phyloP scores from a whole-genome alignment of 106 monocot genomes.

The Allium cepa region DNA sequence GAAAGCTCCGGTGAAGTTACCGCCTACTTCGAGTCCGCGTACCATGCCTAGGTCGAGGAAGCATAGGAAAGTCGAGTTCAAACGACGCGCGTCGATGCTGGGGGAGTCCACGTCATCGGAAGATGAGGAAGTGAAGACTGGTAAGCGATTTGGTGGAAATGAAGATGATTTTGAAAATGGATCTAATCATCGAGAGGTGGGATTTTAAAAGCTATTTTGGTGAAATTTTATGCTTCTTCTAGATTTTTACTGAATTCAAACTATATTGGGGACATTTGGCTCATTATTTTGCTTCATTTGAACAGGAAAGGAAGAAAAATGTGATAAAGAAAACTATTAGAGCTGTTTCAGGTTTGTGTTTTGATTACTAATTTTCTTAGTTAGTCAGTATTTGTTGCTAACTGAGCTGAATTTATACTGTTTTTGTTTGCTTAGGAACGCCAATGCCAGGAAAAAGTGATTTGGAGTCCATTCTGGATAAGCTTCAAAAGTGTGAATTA shows the following conservation, averaged over 20 bases:
- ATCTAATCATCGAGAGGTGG: slow-evolving; percentile 30
- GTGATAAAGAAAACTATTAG: slow-evolving; percentile 7
- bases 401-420: not conserved
- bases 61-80: not conserved
- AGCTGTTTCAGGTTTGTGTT: slow-evolving; percentile 21
- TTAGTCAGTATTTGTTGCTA: not conserved
- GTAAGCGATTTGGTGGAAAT: slow-evolving; percentile 5
- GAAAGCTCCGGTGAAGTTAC: slow-evolving; percentile 23
- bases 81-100: not conserved
- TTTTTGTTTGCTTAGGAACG: slow-evolving; percentile 21
- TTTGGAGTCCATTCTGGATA: slow-evolving; percentile 56
- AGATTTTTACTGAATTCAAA: no score
- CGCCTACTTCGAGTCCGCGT: not conserved
- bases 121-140: slow-evolving; percentile 3
- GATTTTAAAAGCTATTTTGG: not conserved
- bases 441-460: slow-evolving; percentile 47
- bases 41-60: not conserved
- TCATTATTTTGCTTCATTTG: not conserved
- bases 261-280: no score
- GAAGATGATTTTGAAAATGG: slow-evolving; percentile 16
- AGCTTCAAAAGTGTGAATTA: slow-evolving; percentile 73
- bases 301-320: slow-evolving; percentile 16
- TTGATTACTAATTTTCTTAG: not conserved
- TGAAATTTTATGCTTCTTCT: no score
- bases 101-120: not conserved